Percentiles rank a stretch among this genome's conserved stretches.
Conservation (phyloP, 371 early-diverging fungal species). For the Mucor irregularis region DNA sequence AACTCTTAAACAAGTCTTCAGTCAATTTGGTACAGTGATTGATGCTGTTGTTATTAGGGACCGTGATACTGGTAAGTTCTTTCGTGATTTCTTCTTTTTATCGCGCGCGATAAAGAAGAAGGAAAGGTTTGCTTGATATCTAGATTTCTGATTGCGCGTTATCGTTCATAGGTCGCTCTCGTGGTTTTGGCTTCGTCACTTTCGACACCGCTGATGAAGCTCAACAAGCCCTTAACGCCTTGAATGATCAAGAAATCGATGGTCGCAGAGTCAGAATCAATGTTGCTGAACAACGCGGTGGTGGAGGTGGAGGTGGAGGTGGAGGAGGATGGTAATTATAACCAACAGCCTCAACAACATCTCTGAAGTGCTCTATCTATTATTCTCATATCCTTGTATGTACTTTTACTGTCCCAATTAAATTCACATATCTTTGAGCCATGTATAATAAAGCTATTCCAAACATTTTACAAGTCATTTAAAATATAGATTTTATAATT, state of each 20-base stretch:
- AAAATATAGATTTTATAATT: neutral
- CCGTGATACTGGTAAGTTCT: constrained; percentile 8
- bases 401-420: too few relatives aligned
- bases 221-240: neutral
- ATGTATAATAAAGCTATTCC: too few relatives aligned
- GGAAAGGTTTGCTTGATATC: too few relatives aligned
- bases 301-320: neutral
- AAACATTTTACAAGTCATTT: too few relatives aligned
- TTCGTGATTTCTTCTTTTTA: too few relatives aligned
- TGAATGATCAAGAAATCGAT: constrained; percentile 1
- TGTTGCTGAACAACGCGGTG: neutral
- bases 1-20: neutral
- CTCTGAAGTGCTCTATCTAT: neutral
- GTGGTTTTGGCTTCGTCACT: constrained; percentile 4
- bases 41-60: constrained; percentile 3
- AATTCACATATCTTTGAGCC: too few relatives aligned
- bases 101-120: too few relatives aligned
- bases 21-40: neutral
- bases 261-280: constrained; percentile 16
- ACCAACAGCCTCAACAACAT: neutral
- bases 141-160: too few relatives aligned
- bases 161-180: neutral
- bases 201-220: neutral
- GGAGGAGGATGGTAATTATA: neutral
- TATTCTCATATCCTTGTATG: too few relatives aligned